phyloP scores from a whole-genome alignment of 495 filamentous ascomycete genomes.

The Letharia lupina region DNA sequence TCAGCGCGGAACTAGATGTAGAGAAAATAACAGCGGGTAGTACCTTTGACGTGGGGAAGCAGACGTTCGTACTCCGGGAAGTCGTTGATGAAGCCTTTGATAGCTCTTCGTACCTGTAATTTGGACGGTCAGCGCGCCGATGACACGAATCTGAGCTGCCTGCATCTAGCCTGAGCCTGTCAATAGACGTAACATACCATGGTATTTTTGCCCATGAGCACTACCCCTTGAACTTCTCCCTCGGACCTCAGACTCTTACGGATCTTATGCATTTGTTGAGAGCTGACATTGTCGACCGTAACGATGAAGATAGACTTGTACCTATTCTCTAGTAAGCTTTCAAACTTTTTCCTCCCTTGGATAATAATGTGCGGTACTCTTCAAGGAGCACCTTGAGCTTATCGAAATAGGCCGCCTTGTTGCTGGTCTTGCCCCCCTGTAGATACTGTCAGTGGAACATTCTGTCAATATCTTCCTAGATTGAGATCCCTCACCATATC shows the following conservation, averaged over 20 bases:
- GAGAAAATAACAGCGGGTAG: conserved; percentile 8
- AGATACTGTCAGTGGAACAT: too few relatives aligned
- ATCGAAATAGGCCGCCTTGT: conserved; percentile 98
- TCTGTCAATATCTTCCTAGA: too few relatives aligned
- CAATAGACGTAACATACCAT: conserved; percentile 7
- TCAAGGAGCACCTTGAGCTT: conserved; percentile 93
- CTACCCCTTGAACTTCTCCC: conserved; percentile 59
- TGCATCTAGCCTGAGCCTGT: neutral
- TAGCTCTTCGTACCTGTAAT: conserved; percentile 78
- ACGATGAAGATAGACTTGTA: conserved; percentile 88
- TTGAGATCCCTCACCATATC: conserved; percentile 97
- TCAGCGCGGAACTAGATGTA: neutral
- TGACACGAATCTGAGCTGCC: neutral
- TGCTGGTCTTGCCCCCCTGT: conserved; percentile 73
- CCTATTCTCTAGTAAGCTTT: conserved; percentile 7
- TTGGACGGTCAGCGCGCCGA: neutral
- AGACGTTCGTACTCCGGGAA: conserved; percentile 95
- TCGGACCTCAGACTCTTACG: conserved; percentile 77
- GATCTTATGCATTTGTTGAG: conserved; percentile 99
- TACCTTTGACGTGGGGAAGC: conserved; percentile 84
- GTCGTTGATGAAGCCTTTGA: conserved; percentile 89
- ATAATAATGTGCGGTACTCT: conserved; percentile 48
- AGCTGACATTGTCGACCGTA: conserved; percentile 87
- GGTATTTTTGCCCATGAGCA: conserved; percentile 97
- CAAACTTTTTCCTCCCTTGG: neutral